Percentiles rank a stretch among this genome's conserved stretches.
Evolutionary conservation across 2,329 filamentous ascomycete genomes (phyloP).

Genomic region (Penicillium sp.): DNA sequence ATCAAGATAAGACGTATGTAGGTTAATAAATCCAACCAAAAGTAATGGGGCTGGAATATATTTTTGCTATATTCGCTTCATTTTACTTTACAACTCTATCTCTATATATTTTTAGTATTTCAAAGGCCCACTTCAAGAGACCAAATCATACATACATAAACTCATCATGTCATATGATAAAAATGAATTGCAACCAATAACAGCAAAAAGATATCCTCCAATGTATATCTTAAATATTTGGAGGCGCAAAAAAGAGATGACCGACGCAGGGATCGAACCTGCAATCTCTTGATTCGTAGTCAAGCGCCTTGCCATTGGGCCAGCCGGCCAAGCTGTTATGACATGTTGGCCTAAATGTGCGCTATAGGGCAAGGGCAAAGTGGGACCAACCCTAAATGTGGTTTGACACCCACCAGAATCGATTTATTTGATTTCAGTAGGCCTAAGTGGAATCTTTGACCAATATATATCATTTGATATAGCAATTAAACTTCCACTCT

Average conservation of each 20-base stretch:
- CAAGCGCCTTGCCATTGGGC: conserved; percentile 54
- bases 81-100: background rate
- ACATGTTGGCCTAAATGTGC: accelerated
- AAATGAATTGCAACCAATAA: background rate
- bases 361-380: accelerated
- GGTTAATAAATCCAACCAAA: no score
- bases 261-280: conserved; percentile 48
- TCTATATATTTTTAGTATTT: background rate
- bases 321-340: background rate
- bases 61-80: background rate
- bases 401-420: no score
- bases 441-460: no score
- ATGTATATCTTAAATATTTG: no score
- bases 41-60: background rate
- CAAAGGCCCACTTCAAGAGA: background rate
- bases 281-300: conserved; percentile 55
- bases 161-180: no score
- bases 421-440: background rate
- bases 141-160: background rate
- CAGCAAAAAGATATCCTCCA: background rate
- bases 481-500: background rate
- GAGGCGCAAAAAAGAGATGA: conserved; percentile 25
- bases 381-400: background rate
- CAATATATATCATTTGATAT: no score
- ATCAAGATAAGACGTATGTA: no score